phyloP scores from a whole-genome alignment of 257 asterid species.

The Solanum medicagineum region DNA sequence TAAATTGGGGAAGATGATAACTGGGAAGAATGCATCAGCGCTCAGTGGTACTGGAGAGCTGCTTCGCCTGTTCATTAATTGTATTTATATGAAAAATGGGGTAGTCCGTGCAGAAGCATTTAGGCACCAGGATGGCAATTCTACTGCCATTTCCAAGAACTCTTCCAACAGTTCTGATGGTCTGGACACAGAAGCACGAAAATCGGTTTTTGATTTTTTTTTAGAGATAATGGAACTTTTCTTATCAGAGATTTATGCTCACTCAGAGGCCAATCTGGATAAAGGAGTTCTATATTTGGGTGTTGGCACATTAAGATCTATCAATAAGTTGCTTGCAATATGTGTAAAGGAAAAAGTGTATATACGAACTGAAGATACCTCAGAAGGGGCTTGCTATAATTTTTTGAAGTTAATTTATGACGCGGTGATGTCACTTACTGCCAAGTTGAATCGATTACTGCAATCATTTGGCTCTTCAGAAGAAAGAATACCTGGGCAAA shows the following conservation, averaged over 20 bases:
- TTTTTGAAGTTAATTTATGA: constrained; percentile 56
- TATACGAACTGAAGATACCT: constrained; percentile 52
- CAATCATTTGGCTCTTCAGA: constrained; percentile 19
- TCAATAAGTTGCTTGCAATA: constrained; percentile 43
- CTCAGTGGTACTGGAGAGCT: constrained; percentile 61
- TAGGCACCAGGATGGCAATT: constrained; percentile 6
- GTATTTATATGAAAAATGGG: constrained; percentile 43
- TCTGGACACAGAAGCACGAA: constrained; percentile 48
- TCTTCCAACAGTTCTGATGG: constrained; percentile 7
- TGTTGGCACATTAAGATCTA: constrained; percentile 41
- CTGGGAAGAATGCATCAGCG: constrained; percentile 38
- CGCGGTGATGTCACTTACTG: constrained; percentile 36
- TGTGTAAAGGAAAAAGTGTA: constrained; percentile 49
- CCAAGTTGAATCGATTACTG: constrained; percentile 23
- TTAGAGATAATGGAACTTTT: constrained; percentile 61
- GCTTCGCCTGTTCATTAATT: constrained; percentile 54
- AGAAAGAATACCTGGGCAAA: constrained; percentile 23
- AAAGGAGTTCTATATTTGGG: constrained; percentile 17
- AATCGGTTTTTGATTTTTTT: constrained; percentile 49
- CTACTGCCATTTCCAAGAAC: constrained; percentile 4
- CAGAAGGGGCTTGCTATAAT: constrained; percentile 61
- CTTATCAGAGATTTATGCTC: constrained; percentile 33
- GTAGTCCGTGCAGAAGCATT: constrained; percentile 23
- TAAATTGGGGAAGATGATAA: constrained; percentile 58
- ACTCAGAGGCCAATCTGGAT: constrained; percentile 25